Evolutionary conservation across 2,329 filamentous ascomycete genomes (phyloP).

Genomic region (Talaromyces rugulosus): DNA sequence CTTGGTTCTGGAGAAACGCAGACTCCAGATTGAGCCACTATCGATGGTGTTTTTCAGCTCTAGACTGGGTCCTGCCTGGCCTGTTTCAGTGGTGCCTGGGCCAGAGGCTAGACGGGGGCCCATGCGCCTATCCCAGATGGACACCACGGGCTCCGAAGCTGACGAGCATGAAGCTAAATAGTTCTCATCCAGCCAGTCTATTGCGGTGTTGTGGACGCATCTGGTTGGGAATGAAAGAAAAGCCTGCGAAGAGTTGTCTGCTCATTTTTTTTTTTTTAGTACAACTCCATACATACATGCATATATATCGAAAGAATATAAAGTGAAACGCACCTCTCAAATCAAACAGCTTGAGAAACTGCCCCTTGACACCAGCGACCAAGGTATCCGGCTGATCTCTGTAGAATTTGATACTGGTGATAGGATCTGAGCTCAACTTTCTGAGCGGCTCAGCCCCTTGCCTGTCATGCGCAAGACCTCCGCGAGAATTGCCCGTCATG

Average conservation of each 20-base stretch:
- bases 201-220: constrained; percentile 61
- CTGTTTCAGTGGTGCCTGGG: constrained; percentile 29
- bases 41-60: constrained; percentile 55
- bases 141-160: constrained; percentile 54
- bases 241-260: constrained; percentile 35
- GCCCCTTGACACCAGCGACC: constrained; percentile 57
- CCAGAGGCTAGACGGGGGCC: constrained; percentile 35
- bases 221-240: constrained; percentile 51
- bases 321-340: constrained; percentile 47
- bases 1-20: constrained; percentile 57
- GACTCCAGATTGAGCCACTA: constrained; percentile 56
- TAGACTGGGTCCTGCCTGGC: constrained; percentile 49
- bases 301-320: background rate
- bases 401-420: constrained; percentile 64
- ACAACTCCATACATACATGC: constrained; percentile 5
- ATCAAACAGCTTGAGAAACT: constrained; percentile 60
- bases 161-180: constrained; percentile 58
- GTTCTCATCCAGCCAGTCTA: constrained; percentile 61
- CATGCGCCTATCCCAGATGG: constrained; percentile 59
- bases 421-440: constrained; percentile 58
- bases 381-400: constrained; percentile 56
- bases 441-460: constrained; percentile 48
- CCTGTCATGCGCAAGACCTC: constrained; percentile 23
- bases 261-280: constrained; percentile 4
- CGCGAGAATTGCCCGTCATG: constrained; percentile 29